Percentiles rank a stretch among this genome's conserved stretches.
These are phyloP conservation scores for Fusarium sulawesiense DNA, from an alignment of 2,329 filamentous ascomycete genomes.

Conservation along the genomic window DNA sequence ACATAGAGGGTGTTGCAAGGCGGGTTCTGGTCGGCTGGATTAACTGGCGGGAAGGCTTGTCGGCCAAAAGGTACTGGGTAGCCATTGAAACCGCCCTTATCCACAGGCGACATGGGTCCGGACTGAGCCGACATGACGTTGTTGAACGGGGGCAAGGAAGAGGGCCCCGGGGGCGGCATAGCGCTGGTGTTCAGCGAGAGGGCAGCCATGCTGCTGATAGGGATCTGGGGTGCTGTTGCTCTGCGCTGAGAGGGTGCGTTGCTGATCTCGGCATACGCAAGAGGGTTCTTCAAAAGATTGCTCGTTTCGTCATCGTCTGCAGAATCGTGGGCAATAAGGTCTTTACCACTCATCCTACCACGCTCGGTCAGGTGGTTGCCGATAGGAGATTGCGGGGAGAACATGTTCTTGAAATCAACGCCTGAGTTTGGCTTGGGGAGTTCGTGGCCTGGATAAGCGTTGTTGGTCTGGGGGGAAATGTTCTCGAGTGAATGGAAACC, in stretches of 20 bases:
- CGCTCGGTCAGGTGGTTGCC: conserved; percentile 75
- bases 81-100: background rate
- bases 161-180: conserved; percentile 58
- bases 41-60: conserved; percentile 83
- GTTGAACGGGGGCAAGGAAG: conserved; percentile 64
- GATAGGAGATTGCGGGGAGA: conserved; percentile 79
- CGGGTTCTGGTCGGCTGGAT: conserved; percentile 95
- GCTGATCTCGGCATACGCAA: conserved; percentile 75
- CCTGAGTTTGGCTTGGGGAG: conserved; percentile 68
- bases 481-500: conserved; percentile 71
- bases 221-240: conserved; percentile 77
- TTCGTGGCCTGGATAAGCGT: conserved; percentile 64
- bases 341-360: conserved; percentile 72
- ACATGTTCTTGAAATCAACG: conserved; percentile 70
- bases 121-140: conserved; percentile 55
- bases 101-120: conserved; percentile 18
- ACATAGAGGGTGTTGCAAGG: conserved; percentile 98
- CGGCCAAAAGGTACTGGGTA: conserved; percentile 62
- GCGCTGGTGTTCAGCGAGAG: conserved; percentile 77
- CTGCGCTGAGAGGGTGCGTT: conserved; percentile 61
- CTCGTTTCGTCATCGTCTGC: conserved; percentile 76
- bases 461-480: conserved; percentile 70
- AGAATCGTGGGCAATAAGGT: conserved; percentile 75
- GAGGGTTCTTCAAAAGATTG: conserved; percentile 76
- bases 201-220: conserved; percentile 73